Evolutionary conservation across 768 basidiomycete species (phyloP).

Genomic region (Termitomyces sp.): DNA sequence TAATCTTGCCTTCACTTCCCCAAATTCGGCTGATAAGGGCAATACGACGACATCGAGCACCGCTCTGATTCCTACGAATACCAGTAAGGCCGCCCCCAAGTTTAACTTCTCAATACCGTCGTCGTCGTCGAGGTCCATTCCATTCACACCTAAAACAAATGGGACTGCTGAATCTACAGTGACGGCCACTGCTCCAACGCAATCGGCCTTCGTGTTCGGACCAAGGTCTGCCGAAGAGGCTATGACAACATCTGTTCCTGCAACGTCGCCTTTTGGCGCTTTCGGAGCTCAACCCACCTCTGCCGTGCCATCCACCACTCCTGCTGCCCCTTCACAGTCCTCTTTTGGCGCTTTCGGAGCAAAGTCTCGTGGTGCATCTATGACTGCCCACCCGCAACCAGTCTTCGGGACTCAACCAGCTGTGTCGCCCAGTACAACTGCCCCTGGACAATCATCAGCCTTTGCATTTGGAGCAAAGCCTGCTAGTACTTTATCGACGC

Average conservation of each 20-base stretch:
- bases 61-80: background rate
- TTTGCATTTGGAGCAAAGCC: constrained; percentile 6
- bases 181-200: background rate
- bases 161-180: background rate
- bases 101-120: constrained; percentile 13
- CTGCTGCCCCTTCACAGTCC: background rate
- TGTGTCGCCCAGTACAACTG: background rate
- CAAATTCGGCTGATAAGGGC: constrained; percentile 9
- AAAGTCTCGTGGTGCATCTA: background rate
- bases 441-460: background rate
- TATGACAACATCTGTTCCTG: background rate
- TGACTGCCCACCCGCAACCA: background rate
- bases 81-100: constrained; percentile 5
- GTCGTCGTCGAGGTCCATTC: background rate
- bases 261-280: background rate
- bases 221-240: background rate
- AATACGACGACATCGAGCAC: background rate
- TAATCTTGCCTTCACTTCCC: constrained; percentile 15
- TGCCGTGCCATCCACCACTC: background rate
- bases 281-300: background rate
- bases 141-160: constrained; percentile 3
- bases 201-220: constrained; percentile 1
- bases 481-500: background rate
- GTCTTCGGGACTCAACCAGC: constrained; percentile 5
- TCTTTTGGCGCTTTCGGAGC: background rate